Conservation (phyloP, 345 rosid species). For the Sisymbrium irio region DNA sequence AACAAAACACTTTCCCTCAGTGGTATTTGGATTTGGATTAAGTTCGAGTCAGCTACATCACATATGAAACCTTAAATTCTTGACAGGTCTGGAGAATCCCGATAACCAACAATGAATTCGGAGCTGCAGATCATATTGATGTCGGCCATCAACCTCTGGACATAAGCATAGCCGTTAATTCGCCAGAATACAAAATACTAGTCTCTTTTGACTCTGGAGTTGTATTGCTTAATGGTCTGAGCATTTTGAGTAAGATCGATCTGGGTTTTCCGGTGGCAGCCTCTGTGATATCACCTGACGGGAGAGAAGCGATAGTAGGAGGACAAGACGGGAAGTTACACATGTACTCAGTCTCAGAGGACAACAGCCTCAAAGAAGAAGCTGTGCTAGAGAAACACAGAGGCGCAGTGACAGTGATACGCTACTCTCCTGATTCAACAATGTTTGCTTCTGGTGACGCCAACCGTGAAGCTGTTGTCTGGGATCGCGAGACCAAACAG, state of each 20-base stretch:
- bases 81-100: conserved; percentile 61
- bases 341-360: conserved; percentile 53
- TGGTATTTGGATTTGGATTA: not conserved
- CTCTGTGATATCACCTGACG: conserved; percentile 61
- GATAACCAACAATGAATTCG: conserved; percentile 43
- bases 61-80: not conserved
- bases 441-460: conserved; percentile 77
- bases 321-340: conserved; percentile 74
- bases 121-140: conserved; percentile 47
- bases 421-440: conserved; percentile 63
- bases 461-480: conserved; percentile 67
- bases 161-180: conserved; percentile 50
- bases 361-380: conserved; percentile 51
- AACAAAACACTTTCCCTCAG: not conserved
- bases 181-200: conserved; percentile 42
- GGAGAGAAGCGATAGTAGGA: conserved; percentile 67
- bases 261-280: conserved; percentile 61
- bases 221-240: conserved; percentile 50
- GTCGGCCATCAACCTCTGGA: conserved; percentile 60
- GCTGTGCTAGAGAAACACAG: conserved; percentile 66
- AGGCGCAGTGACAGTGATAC: conserved; percentile 61
- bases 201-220: conserved; percentile 58
- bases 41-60: not conserved
- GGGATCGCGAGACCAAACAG: conserved; percentile 65
- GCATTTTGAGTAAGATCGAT: conserved; percentile 44